Evolutionary conservation across 2,329 filamentous ascomycete species (phyloP), one percentile per base, ranked within the genome.

Genomic region (Pseudogymnoascus sp.): DNA sequence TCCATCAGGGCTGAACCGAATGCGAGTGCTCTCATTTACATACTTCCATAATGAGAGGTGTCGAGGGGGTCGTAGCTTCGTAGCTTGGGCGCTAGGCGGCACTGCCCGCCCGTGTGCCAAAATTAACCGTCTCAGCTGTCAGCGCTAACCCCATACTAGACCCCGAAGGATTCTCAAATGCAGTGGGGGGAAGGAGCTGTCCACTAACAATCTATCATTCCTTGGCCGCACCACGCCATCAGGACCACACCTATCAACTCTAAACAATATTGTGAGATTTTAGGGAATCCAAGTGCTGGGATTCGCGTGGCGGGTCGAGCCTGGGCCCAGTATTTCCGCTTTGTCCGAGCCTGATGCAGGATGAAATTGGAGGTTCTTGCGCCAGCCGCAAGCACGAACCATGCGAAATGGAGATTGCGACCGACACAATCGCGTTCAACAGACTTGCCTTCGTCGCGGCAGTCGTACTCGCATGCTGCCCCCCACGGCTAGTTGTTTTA

Each of bases 81-180:
- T 16, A 9, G 22, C 22, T 25, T 25, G 22, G 22, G 22, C 22
- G 16, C 25, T 54, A 18, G 47, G 47, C 43, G 47, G 47, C 47
- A 54, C 47, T 54, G 47, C 47, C 47, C 47, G 28, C 47, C 47
- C 47, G 28, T 33, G 7, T 54, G 47, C 47, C 47, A 54, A 54
- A 54, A 54, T 54, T 54, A 54, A 14, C n/a, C 25, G 28, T 12
- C 43, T 33, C n/a, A 54, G 47, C 47, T 33, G 47, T 54, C 25
- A 54, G 47, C 47, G 7, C 47, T 54, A 54, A n/a, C 9, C 47
- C 47, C 8, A 33, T 54, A 54, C 14, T 54, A 25, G 47, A 25
- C 12, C 47, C 28, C 28, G n/a, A 54, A 54, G 47, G 47, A 54
- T 18, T 33, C 18, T 12, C 14, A 25, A 20, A 33, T 30, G 8